Evolutionary conservation across 805 yeast genomes (phyloP).

Genomic region (Ogataea saltuana): DNA sequence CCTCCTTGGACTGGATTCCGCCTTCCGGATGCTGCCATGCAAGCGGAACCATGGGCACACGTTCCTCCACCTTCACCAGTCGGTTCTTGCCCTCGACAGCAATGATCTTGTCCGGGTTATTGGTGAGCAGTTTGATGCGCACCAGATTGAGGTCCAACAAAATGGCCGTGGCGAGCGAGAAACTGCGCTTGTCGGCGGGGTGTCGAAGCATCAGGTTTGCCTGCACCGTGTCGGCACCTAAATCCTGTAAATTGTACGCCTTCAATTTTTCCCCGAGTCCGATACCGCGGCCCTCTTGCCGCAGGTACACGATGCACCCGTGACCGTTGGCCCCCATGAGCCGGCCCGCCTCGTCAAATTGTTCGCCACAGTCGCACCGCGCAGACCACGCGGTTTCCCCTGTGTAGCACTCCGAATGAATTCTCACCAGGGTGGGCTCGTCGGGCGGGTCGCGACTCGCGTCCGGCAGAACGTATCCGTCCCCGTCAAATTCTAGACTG

Average conservation of each 20-base stretch:
- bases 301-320: slow-evolving; percentile 91
- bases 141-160: slow-evolving; percentile 75
- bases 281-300: slow-evolving; percentile 98
- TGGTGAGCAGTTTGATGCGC: slow-evolving; percentile 78
- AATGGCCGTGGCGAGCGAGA: slow-evolving; percentile 91
- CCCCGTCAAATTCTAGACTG: slow-evolving; percentile 41
- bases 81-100: slow-evolving; percentile 90
- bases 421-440: slow-evolving; percentile 69
- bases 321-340: slow-evolving; percentile 83
- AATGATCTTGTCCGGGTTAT: slow-evolving; percentile 92
- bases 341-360: slow-evolving; percentile 96
- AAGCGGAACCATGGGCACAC: slow-evolving; percentile 96
- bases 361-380: slow-evolving; percentile 99
- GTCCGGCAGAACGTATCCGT: slow-evolving; percentile 39
- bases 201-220: slow-evolving; percentile 91
- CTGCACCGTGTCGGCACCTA: slow-evolving; percentile 98
- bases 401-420: slow-evolving; percentile 97
- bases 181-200: slow-evolving; percentile 97
- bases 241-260: slow-evolving; percentile 94
- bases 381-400: slow-evolving; percentile 99
- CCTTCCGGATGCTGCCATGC: slow-evolving; percentile 68
- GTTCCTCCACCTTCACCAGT: slow-evolving; percentile 72
- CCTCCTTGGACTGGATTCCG: slow-evolving; percentile 82
- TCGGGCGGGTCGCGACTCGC: slow-evolving; percentile 22
- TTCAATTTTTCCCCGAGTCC: slow-evolving; percentile 97